These are phyloP conservation scores for Zalaria obscura DNA, from an alignment of 2,329 filamentous ascomycete genomes.

Conservation along the genomic window DNA sequence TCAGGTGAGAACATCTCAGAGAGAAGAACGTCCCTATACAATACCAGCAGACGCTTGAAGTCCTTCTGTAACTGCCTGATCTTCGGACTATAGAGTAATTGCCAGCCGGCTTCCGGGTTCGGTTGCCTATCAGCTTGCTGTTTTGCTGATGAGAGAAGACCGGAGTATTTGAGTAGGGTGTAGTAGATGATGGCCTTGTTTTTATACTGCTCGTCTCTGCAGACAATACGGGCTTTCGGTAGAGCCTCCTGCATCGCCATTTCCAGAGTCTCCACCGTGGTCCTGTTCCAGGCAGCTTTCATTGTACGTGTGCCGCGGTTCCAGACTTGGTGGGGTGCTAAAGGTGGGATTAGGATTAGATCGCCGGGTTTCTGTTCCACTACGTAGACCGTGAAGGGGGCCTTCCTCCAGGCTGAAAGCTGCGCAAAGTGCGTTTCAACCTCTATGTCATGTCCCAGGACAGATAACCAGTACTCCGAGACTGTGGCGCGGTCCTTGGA, in stretches of 20 bases:
- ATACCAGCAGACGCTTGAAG: slow-evolving; percentile 63
- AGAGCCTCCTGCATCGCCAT: slow-evolving; percentile 76
- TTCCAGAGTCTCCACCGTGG: slow-evolving; percentile 79
- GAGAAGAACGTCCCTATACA: slow-evolving; percentile 67
- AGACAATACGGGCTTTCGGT: slow-evolving; percentile 78
- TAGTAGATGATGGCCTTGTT: slow-evolving; percentile 94
- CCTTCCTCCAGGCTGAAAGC: slow-evolving; percentile 87
- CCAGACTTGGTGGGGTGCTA: slow-evolving; percentile 96
- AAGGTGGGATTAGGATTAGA: slow-evolving; percentile 81
- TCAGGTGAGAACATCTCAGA: slow-evolving; percentile 72
- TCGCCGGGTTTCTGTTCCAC: slow-evolving; percentile 85
- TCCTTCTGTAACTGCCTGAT: slow-evolving; percentile 64
- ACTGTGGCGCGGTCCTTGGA: slow-evolving; percentile 82
- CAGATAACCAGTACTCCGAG: slow-evolving; percentile 84
- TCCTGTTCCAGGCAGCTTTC: slow-evolving; percentile 97
- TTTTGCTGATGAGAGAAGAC: slow-evolving; percentile 42
- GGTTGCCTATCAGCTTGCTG: slow-evolving; percentile 28
- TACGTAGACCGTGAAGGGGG: slow-evolving; percentile 82
- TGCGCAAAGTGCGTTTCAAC: slow-evolving; percentile 96
- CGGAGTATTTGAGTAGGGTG: slow-evolving; percentile 65
- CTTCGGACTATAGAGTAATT: slow-evolving; percentile 28
- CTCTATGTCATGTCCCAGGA: slow-evolving; percentile 89
- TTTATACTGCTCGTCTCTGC: slow-evolving; percentile 96
- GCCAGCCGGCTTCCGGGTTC: slow-evolving; percentile 12
- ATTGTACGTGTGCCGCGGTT: slow-evolving; percentile 90